Evolutionary conservation across 768 basidiomycete genomes (phyloP).

Genomic region (Amanita muscaria): DNA sequence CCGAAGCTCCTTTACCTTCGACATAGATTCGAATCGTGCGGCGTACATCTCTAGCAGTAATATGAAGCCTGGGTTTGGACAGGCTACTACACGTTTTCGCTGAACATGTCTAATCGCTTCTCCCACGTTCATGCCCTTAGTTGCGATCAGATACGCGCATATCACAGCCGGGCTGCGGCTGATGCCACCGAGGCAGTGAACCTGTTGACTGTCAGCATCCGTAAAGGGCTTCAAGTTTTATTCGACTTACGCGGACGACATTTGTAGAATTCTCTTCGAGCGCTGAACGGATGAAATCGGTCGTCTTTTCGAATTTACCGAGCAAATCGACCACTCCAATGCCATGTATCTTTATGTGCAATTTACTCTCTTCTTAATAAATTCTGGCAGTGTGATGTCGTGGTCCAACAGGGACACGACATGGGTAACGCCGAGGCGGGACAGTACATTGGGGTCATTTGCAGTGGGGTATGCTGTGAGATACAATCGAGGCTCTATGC

Average conservation of each 20-base stretch:
- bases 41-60: slow-evolving; percentile 42
- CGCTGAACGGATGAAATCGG: slow-evolving; percentile 43
- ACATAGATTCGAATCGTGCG: slow-evolving; percentile 16
- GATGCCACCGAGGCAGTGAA: slow-evolving; percentile 71
- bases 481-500: slow-evolving; percentile 43
- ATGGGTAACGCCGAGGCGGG: slow-evolving; percentile 61
- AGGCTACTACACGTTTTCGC: slow-evolving; percentile 49
- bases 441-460: slow-evolving; percentile 33
- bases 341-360: slow-evolving; percentile 47
- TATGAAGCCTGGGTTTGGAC: slow-evolving; percentile 62
- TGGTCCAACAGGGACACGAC: slow-evolving; percentile 57
- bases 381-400: slow-evolving; percentile 35
- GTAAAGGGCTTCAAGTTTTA: not conserved
- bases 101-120: slow-evolving; percentile 50
- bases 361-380: slow-evolving; percentile 30
- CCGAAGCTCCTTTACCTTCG: too few relatives aligned
- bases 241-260: slow-evolving; percentile 40
- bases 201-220: slow-evolving; percentile 31
- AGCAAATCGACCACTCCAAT: slow-evolving; percentile 31
- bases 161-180: slow-evolving; percentile 71
- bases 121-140: slow-evolving; percentile 40
- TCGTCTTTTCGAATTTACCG: slow-evolving; percentile 37
- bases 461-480: slow-evolving; percentile 57
- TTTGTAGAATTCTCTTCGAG: slow-evolving; percentile 32
- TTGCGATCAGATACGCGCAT: slow-evolving; percentile 59